Base-by-base conservation (phyloP, 331 rosid genomes). In the Erythrophleum ivorense region DNA sequence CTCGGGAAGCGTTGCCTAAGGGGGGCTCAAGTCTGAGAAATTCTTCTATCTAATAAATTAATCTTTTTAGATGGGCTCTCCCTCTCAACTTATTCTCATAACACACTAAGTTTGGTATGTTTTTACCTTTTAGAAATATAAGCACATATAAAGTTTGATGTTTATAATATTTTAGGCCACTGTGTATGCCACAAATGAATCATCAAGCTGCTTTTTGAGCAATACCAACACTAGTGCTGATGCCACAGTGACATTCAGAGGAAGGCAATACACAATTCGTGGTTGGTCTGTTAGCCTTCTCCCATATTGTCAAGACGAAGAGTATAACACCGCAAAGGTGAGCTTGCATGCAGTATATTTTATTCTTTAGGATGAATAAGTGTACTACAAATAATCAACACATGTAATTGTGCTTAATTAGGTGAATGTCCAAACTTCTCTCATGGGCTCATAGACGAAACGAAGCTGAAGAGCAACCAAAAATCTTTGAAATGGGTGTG, bases 261-360 rank as follows among this genome's bases (percentile, higher is more conserved):
- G 87, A 59, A 85, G 34, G 0, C 76, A 40, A 15, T 80, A 73
- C 33, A 8, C 48, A 2, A 67, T 88, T 74, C 94, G 92, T 2
- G 92, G 92, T 15, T 88, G 92, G 91, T 90, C 94, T 57, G 92
- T 90, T 2, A 83, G 85, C 50, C 75, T 90, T 85, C 92, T 90
- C 10, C 88, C 91, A 1, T 85, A 88, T 59, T 87, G 91, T 73
- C 52, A 80, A 59, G 6, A 3, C 0, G 87, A 86, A 78, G 90
- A 15, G 49, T 87, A 87, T 54, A 91, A 91, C 83, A 87, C 91
- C 0, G 92, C 94, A 1, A 88, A 85, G 87, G 92, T 89, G 65
- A 65, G 10, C 4, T 31, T 3, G 31, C 4, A 2, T 9, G 19
- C 2, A 41, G 12, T 40, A 10, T 3, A 11, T 49, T 1, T n/a